phyloP scores from a whole-genome alignment of 306 rosid species.

The Castanospermum australe region DNA sequence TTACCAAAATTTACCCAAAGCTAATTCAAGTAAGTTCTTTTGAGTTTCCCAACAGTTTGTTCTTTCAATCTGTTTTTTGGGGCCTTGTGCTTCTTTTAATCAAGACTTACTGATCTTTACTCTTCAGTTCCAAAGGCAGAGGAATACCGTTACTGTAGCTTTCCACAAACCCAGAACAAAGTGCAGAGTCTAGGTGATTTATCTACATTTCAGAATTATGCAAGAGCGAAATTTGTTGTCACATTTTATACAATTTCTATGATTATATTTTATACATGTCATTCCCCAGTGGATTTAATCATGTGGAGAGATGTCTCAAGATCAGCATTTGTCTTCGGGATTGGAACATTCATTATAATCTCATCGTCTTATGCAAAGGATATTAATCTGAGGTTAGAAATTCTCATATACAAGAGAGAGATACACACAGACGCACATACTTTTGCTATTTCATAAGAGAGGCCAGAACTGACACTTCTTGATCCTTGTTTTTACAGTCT shows the following conservation, averaged over 20 bases:
- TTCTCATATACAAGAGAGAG: too few relatives aligned
- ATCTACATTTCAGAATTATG: conserved; percentile 1
- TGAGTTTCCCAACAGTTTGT: background rate
- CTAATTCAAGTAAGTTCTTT: conserved; percentile 42
- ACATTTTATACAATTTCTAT: background rate
- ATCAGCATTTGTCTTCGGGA: conserved; percentile 69
- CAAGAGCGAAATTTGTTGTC: background rate
- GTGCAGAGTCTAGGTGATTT: conserved; percentile 74
- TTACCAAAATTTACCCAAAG: conserved; percentile 37
- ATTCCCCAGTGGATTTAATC: conserved; percentile 62
- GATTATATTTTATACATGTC: background rate
- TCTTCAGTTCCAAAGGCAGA: conserved; percentile 41
- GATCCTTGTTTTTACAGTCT: conserved; percentile 45
- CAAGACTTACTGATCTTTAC: conserved; percentile 8
- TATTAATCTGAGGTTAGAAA: conserved; percentile 59
- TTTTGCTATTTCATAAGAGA: conserved; percentile 8
- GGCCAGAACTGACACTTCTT: conserved; percentile 22
- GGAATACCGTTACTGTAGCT: conserved; percentile 28
- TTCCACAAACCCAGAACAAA: conserved; percentile 57
- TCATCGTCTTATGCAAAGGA: conserved; percentile 67
- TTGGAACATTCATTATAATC: conserved; percentile 61
- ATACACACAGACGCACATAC: too few relatives aligned
- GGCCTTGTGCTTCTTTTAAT: background rate
- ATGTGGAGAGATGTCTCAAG: conserved; percentile 84
- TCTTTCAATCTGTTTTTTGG: background rate